Conservation (phyloP, 257 asterid species). For the Nicotiana tabacum region DNA sequence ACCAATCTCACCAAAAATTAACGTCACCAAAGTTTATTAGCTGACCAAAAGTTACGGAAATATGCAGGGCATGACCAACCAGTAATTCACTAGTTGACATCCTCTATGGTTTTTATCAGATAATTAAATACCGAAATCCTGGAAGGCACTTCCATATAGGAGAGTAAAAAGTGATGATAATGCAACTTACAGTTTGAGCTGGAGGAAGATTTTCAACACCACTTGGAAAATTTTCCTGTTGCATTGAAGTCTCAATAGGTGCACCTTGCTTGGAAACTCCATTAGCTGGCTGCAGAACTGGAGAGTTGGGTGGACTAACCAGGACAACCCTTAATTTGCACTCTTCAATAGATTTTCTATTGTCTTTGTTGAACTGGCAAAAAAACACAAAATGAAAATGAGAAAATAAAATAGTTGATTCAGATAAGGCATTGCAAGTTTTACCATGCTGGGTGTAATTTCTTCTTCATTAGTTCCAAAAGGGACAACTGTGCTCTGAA, state of each 20-base stretch:
- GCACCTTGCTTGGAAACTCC: conserved; percentile 43
- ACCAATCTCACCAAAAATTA: not conserved
- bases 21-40: not conserved
- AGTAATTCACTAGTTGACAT: not conserved
- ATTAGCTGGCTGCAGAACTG: conserved; percentile 39
- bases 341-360: conserved; percentile 60
- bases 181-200: conserved; percentile 36
- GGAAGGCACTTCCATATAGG: not conserved
- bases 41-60: not conserved
- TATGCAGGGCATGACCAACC: not conserved
- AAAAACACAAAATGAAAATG: conserved; percentile 15
- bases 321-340: conserved; percentile 73
- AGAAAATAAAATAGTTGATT: conserved; percentile 1
- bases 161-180: not conserved
- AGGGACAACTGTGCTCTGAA: conserved; percentile 74
- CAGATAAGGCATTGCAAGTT: conserved; percentile 15
- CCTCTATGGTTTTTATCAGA: conserved; percentile 1
- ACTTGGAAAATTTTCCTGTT: conserved; percentile 34
- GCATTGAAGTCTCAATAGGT: conserved; percentile 25
- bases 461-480: conserved; percentile 71
- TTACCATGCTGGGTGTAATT: conserved; percentile 65
- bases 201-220: conserved; percentile 48
- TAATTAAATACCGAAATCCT: not conserved
- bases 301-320: conserved; percentile 46
- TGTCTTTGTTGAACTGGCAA: conserved; percentile 58